Evolutionary conservation across 176 grass and related monocot species (phyloP).

Genomic region (Oropetium thomaeum): DNA sequence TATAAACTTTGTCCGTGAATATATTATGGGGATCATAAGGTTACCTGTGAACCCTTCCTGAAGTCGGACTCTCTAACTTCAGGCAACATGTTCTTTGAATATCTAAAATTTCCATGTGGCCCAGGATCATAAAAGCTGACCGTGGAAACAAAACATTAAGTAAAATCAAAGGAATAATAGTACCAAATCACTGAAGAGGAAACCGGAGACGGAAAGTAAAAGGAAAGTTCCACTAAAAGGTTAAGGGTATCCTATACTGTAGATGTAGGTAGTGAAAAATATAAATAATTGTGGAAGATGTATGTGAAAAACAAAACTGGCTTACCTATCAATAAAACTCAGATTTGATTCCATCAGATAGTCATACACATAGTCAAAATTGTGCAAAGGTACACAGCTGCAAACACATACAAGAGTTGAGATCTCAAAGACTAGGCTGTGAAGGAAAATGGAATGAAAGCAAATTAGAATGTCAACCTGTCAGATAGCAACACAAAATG

Average conservation of each 20-base stretch:
- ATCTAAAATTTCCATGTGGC: conserved; percentile 92
- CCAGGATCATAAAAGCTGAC: conserved; percentile 98
- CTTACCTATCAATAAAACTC: conserved; percentile 93
- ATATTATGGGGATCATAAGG: conserved; percentile 6
- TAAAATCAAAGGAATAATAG: neutral
- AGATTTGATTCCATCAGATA: conserved; percentile 85
- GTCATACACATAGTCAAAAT: conserved; percentile 88
- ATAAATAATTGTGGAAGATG: neutral
- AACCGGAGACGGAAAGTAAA: neutral
- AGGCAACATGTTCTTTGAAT: conserved; percentile 81
- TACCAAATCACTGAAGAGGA: neutral
- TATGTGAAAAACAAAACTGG: conserved; percentile 12
- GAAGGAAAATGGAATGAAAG: conserved; percentile 14
- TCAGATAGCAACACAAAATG: conserved; percentile 98
- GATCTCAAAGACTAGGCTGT: conserved; percentile 16
- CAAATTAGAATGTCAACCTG: conserved; percentile 42
- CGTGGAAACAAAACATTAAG: conserved; percentile 9
- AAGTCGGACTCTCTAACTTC: conserved; percentile 74
- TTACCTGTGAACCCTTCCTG: conserved; percentile 97
- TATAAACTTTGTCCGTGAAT: neutral
- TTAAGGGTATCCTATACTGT: neutral
- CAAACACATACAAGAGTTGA: conserved; percentile 32
- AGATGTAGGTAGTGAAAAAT: neutral
- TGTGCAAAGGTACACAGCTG: conserved; percentile 93
- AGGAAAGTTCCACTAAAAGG: neutral